phyloP scores from a whole-genome alignment of 2,329 filamentous ascomycete genomes.

The Trichocomaceae sp. region DNA sequence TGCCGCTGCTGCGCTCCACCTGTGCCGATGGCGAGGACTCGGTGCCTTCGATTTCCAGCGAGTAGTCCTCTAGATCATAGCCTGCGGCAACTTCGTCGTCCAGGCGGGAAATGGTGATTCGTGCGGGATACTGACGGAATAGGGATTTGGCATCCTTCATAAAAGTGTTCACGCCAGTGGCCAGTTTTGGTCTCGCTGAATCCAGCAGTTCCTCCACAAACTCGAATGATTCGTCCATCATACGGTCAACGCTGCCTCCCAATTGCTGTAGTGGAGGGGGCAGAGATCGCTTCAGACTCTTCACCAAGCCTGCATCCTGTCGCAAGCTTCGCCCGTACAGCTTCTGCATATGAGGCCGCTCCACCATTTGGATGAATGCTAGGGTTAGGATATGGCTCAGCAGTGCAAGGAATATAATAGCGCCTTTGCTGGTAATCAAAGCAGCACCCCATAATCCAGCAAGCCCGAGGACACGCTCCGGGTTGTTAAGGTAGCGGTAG shows the following conservation, averaged over 20 bases:
- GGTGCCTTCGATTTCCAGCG: slow-evolving; percentile 65
- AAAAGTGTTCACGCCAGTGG: slow-evolving; percentile 77
- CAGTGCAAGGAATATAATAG: slow-evolving; percentile 80
- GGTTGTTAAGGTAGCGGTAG: slow-evolving; percentile 96
- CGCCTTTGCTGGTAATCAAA: slow-evolving; percentile 81
- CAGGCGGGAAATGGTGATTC: slow-evolving; percentile 73
- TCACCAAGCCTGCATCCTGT: slow-evolving; percentile 81
- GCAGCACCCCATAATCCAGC: slow-evolving; percentile 95
- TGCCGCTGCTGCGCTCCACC: slow-evolving; percentile 59
- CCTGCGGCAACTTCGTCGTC: slow-evolving; percentile 69
- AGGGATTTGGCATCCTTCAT: slow-evolving; percentile 80
- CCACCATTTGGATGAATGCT: slow-evolving; percentile 84
- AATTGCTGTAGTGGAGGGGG: slow-evolving; percentile 76
- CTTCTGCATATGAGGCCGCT: slow-evolving; percentile 97
- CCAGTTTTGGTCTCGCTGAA: slow-evolving; percentile 73
- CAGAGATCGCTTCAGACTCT: slow-evolving; percentile 79
- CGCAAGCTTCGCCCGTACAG: slow-evolving; percentile 81
- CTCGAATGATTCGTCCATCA: slow-evolving; percentile 77
- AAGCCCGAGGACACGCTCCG: slow-evolving; percentile 85
- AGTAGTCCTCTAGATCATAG: slow-evolving; percentile 72
- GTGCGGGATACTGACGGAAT: slow-evolving; percentile 82
- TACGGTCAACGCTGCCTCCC: slow-evolving; percentile 78
- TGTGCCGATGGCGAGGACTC: slow-evolving; percentile 46
- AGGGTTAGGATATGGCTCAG: slow-evolving; percentile 79
- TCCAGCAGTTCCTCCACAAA: slow-evolving; percentile 90